Evolutionary conservation across 2,329 filamentous ascomycete species (phyloP).

Genomic region (Penicillium sp.): DNA sequence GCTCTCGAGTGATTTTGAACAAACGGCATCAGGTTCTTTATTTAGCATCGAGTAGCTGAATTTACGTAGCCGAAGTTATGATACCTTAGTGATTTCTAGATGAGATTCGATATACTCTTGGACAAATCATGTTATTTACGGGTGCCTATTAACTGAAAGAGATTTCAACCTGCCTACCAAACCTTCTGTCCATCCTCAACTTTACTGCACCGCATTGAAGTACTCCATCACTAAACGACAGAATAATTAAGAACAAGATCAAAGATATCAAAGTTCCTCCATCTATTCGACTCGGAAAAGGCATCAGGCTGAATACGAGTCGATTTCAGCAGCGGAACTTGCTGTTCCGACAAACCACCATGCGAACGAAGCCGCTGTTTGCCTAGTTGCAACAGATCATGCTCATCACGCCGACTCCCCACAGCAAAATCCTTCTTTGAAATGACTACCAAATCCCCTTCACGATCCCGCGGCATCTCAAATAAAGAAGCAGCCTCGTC

Average conservation of each 20-base stretch:
- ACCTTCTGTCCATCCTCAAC: too few species aligned
- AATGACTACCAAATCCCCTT: conserved; percentile 47
- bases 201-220: too few species aligned
- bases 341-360: conserved; percentile 25
- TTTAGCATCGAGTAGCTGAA: background rate
- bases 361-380: conserved; percentile 41
- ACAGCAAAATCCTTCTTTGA: conserved; percentile 40
- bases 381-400: conserved; percentile 12
- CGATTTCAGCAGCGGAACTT: conserved; percentile 6
- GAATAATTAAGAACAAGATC: conserved; percentile 7
- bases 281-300: conserved; percentile 22
- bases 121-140: too few species aligned
- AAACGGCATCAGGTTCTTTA: background rate
- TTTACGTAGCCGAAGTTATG: too few species aligned
- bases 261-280: conserved; percentile 12
- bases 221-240: background rate
- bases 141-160: too few species aligned
- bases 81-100: too few species aligned
- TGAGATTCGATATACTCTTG: too few species aligned
- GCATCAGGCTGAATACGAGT: conserved; percentile 23
- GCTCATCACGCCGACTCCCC: conserved; percentile 31
- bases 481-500: conserved; percentile 38
- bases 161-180: too few species aligned
- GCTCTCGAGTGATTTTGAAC: background rate
- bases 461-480: conserved; percentile 47